Evolutionary conservation across 2,329 filamentous ascomycete species (phyloP).

Genomic region (Cladosporium colombiae): DNA sequence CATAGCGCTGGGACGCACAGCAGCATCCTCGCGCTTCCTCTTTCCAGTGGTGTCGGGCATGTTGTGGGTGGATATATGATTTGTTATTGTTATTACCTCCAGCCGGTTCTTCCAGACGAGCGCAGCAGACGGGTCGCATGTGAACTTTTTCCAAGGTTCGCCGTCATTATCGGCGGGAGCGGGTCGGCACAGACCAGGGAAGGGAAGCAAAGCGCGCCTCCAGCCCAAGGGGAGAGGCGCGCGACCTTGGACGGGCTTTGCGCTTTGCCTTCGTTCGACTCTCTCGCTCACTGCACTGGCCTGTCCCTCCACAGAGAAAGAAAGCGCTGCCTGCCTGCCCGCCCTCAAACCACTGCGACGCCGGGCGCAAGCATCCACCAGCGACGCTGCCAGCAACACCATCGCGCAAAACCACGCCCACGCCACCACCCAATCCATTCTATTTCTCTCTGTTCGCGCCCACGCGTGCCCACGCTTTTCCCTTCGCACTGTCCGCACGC

Average conservation of each 20-base stretch:
- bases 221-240: not conserved
- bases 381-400: constrained; percentile 1
- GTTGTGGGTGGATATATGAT: not conserved
- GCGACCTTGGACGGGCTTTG: too few relatives aligned
- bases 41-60: constrained; percentile 23
- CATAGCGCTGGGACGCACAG: constrained; percentile 19
- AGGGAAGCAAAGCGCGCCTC: not conserved
- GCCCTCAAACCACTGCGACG: not conserved
- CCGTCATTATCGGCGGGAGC: not conserved
- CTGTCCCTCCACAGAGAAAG: not conserved
- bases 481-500: not conserved
- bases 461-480: not conserved
- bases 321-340: not conserved
- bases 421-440: not conserved
- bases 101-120: not conserved
- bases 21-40: constrained; percentile 25
- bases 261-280: not conserved
- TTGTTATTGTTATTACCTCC: not conserved
- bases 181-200: not conserved
- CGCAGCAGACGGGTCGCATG: not conserved
- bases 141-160: constrained; percentile 1
- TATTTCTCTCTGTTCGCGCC: too few relatives aligned
- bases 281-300: not conserved
- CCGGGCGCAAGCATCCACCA: not conserved
- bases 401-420: not conserved